Conservation (phyloP, 164 flowering plant genomes). For the Dillenia turbinata region DNA sequence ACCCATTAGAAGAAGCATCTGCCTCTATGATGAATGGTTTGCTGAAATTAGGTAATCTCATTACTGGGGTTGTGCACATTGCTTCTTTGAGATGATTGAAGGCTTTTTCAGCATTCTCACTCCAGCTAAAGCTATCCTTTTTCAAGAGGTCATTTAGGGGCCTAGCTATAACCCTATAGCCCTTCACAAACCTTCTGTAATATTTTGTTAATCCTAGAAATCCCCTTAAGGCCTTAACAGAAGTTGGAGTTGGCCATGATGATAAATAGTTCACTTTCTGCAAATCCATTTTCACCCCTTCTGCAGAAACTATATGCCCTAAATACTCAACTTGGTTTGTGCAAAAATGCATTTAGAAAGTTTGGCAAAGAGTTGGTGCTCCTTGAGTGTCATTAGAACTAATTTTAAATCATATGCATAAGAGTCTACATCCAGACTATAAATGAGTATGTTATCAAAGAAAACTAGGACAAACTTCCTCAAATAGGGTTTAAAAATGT, state of each 20-base stretch:
- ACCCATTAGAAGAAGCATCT: neutral
- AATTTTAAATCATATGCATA: neutral
- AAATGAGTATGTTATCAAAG: neutral
- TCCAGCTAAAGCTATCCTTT: neutral
- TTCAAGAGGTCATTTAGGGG: neutral
- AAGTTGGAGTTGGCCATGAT: slow-evolving; percentile 1
- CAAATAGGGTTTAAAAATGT: neutral
- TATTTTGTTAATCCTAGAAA: slow-evolving; percentile 6
- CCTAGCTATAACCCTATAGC: neutral
- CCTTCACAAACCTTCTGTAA: neutral
- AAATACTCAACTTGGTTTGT: neutral
- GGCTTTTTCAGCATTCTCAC: neutral
- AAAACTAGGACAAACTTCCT: neutral
- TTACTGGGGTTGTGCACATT: slow-evolving; percentile 1
- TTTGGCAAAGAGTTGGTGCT: neutral
- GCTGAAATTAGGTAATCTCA: slow-evolving; percentile 3
- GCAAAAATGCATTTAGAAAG: neutral
- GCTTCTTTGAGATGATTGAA: slow-evolving; percentile 1
- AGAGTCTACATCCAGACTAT: neutral
- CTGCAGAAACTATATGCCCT: slow-evolving; percentile 8
- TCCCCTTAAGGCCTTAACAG: neutral
- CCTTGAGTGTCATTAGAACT: neutral
- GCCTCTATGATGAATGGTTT: neutral
- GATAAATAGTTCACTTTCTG: neutral
- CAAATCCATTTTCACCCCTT: slow-evolving; percentile 5